Evolutionary conservation across 345 rosid species (phyloP).

Genomic region (Salix viminalis): DNA sequence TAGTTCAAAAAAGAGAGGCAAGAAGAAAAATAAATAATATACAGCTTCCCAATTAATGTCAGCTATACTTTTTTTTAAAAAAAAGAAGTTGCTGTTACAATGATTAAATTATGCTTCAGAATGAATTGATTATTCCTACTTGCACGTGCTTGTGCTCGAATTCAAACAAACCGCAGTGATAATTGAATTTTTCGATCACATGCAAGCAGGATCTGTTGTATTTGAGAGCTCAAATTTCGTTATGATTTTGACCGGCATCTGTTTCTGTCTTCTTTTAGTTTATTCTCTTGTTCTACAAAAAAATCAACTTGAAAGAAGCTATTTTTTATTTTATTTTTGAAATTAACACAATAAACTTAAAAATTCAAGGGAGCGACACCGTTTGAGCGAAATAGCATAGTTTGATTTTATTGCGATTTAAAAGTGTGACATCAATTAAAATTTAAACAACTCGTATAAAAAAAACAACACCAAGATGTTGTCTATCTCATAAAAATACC

Average conservation of each 20-base stretch:
- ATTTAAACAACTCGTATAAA: too few relatives aligned
- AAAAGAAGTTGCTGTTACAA: background rate
- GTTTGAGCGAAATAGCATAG: too few relatives aligned
- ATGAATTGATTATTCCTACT: background rate
- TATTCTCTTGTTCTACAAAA: background rate
- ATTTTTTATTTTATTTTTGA: too few relatives aligned
- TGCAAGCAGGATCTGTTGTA: background rate
- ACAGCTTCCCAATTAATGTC: background rate
- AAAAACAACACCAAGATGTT: too few relatives aligned
- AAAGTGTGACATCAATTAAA: too few relatives aligned
- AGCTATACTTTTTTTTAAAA: background rate
- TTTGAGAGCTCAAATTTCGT: background rate
- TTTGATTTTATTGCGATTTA: too few relatives aligned
- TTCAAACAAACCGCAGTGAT: background rate
- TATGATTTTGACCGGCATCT: background rate
- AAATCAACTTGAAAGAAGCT: too few relatives aligned
- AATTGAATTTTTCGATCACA: background rate
- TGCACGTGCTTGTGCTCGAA: background rate
- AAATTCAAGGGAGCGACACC: too few relatives aligned
- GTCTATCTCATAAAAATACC: too few relatives aligned
- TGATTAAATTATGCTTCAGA: background rate
- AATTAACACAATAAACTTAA: too few relatives aligned
- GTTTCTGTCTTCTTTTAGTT: background rate
- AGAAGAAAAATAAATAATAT: constrained; percentile 46
- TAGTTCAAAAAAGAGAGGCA: constrained; percentile 63